Conservation (phyloP, 2,329 filamentous ascomycete species). For the Aspergillus sp. region DNA sequence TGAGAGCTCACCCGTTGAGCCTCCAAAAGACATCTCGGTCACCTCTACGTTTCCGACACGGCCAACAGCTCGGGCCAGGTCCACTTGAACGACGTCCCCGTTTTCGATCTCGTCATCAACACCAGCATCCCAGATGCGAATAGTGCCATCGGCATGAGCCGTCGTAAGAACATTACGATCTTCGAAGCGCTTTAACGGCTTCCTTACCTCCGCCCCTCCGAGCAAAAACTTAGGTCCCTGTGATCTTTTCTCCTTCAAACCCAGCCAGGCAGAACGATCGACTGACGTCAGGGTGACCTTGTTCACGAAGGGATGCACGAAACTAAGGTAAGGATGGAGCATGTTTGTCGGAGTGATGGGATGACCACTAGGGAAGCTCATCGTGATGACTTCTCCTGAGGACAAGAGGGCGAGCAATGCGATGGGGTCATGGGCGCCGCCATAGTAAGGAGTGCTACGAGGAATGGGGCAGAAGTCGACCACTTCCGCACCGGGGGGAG, state of each 20-base stretch:
- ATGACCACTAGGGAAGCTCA: conserved; percentile 90
- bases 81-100: conserved; percentile 74
- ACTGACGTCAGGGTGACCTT: conserved; percentile 71
- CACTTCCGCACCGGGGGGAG: conserved; percentile 75
- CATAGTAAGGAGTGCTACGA: conserved; percentile 79
- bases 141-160: conserved; percentile 84
- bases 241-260: conserved; percentile 80
- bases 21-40: conserved; percentile 75
- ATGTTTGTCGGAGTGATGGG: conserved; percentile 91
- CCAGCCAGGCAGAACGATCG: conserved; percentile 80
- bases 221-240: conserved; percentile 76
- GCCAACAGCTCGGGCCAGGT: conserved; percentile 78
- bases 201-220: conserved; percentile 73
- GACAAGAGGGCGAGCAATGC: conserved; percentile 76
- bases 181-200: conserved; percentile 74
- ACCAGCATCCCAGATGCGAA: conserved; percentile 91
- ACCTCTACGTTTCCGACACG: conserved; percentile 77
- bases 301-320: conserved; percentile 86
- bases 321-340: conserved; percentile 80
- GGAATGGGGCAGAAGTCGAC: conserved; percentile 82
- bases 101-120: conserved; percentile 95
- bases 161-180: conserved; percentile 81
- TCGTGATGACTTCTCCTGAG: conserved; percentile 83
- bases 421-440: conserved; percentile 85
- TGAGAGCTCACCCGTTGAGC: conserved; percentile 79